Evolutionary conservation across 192 early-diverging fungal genomes (phyloP).

Genomic region (Helicostylum pulchrum): DNA sequence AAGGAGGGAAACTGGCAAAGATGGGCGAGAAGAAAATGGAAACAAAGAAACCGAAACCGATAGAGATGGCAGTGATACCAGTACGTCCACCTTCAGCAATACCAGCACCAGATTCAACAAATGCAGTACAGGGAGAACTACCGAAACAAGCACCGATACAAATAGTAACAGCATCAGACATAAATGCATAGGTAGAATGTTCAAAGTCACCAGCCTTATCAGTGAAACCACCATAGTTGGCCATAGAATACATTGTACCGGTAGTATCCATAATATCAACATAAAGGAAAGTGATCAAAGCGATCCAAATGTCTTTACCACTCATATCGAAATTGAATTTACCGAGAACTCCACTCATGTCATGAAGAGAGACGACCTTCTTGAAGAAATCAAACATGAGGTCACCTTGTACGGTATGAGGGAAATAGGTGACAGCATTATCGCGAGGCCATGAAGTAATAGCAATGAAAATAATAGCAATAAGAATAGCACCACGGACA

Average conservation of each 20-base stretch:
- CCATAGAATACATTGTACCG: constrained; percentile 84
- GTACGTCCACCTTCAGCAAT: constrained; percentile 79
- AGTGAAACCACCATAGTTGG: constrained; percentile 74
- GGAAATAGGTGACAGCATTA: constrained; percentile 73
- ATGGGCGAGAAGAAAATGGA: constrained; percentile 81
- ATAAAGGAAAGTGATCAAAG: constrained; percentile 81
- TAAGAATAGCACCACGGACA: constrained; percentile 68
- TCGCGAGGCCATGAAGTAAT: constrained; percentile 71
- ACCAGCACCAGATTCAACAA: constrained; percentile 81
- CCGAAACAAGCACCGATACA: constrained; percentile 71
- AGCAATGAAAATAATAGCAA: constrained; percentile 68
- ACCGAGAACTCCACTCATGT: constrained; percentile 55
- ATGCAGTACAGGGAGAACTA: constrained; percentile 72
- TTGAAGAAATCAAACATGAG: constrained; percentile 67
- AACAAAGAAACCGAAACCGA: constrained; percentile 70
- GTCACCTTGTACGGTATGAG: constrained; percentile 59
- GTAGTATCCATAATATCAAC: constrained; percentile 88
- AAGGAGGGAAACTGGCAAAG: constrained; percentile 80
- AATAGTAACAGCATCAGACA: constrained; percentile 65
- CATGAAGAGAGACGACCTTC: constrained; percentile 65
- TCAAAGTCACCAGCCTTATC: constrained; percentile 79
- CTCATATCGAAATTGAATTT: constrained; percentile 62
- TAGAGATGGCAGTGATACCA: constrained; percentile 69
- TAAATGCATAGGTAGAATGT: constrained; percentile 69
- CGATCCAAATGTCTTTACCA: constrained; percentile 68